A percentile compares a stretch with the other conserved stretches of the same genome.
Conservation (phyloP, 2,329 filamentous ascomycete genomes). For the Colletotrichum abscissum region DNA sequence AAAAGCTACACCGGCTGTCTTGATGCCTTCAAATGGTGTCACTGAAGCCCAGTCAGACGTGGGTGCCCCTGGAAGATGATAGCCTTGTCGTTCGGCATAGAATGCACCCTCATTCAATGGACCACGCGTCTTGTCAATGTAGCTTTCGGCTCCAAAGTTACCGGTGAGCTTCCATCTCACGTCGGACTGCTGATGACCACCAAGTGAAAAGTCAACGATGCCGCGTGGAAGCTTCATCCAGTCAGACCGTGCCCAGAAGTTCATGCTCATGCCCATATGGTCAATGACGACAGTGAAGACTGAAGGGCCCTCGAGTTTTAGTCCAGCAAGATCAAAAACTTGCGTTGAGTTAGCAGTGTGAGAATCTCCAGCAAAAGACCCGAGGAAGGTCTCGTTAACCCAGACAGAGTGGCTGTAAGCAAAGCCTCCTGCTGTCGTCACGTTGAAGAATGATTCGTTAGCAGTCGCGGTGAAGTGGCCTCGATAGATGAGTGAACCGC, state of each 20-base stretch:
- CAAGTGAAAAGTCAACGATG: constrained; percentile 65
- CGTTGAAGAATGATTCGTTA: constrained; percentile 63
- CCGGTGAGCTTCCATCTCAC: constrained; percentile 71
- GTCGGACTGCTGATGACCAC: constrained; percentile 55
- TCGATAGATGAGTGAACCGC: no score
- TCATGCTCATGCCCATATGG: constrained; percentile 74
- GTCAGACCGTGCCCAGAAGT: constrained; percentile 65
- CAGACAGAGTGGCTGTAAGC: constrained; percentile 73
- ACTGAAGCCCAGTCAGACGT: constrained; percentile 52
- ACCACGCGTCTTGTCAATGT: constrained; percentile 63
- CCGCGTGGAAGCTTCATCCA: constrained; percentile 68
- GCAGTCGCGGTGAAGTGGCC: constrained; percentile 68
- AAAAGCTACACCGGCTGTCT: constrained; percentile 63
- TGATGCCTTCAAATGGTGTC: constrained; percentile 48
- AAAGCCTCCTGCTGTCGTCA: constrained; percentile 70
- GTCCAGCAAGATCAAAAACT: constrained; percentile 31
- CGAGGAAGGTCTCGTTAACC: constrained; percentile 69
- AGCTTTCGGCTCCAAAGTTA: constrained; percentile 70
- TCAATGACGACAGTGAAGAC: constrained; percentile 75
- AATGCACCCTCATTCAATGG: constrained; percentile 71
- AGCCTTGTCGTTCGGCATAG: constrained; percentile 66
- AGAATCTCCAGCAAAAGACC: constrained; percentile 68
- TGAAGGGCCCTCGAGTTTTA: constrained; percentile 48
- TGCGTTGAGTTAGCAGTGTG: constrained; percentile 59
- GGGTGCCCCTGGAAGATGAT: constrained; percentile 62